Conservation (phyloP, 768 basidiomycete genomes). For the Collybiopsis luxurians region DNA sequence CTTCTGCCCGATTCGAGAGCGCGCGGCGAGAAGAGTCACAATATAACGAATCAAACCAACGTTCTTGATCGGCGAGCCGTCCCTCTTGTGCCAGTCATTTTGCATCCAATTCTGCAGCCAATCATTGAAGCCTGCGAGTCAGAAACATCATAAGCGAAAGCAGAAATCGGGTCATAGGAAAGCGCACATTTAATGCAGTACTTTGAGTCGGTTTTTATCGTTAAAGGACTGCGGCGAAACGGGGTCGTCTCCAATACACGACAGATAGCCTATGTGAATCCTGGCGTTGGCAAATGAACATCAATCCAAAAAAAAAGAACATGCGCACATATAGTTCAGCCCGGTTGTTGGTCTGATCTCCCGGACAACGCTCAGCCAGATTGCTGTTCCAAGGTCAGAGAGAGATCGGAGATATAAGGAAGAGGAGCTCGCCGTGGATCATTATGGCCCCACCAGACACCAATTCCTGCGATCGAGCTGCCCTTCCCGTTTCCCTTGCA, state of each 20-base stretch:
- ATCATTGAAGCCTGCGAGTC: constrained; percentile 51
- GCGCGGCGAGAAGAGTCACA: constrained; percentile 53
- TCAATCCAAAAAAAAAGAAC: constrained; percentile 8
- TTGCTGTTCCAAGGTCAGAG: constrained; percentile 48
- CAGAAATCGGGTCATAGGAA: neutral
- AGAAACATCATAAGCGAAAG: neutral
- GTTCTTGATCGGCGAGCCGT: constrained; percentile 69
- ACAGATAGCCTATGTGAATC: constrained; percentile 65
- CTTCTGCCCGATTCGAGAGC: constrained; percentile 47
- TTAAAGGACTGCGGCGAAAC: constrained; percentile 46
- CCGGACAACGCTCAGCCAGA: constrained; percentile 77
- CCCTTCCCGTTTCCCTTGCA: constrained; percentile 77
- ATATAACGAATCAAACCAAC: constrained; percentile 68
- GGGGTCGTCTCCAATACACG: constrained; percentile 78
- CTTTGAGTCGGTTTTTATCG: constrained; percentile 84
- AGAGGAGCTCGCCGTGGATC: constrained; percentile 33
- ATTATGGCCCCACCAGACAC: constrained; percentile 82
- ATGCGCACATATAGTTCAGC: constrained; percentile 78
- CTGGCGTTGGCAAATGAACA: neutral
- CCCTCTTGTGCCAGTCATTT: constrained; percentile 47
- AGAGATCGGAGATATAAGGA: constrained; percentile 1
- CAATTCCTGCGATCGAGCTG: constrained; percentile 73
- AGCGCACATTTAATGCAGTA: constrained; percentile 77
- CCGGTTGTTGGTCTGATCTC: constrained; percentile 82
- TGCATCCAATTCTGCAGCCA: constrained; percentile 72